Evolutionary conservation across 768 basidiomycete genomes (phyloP).

Genomic region (Serendipita sp.): DNA sequence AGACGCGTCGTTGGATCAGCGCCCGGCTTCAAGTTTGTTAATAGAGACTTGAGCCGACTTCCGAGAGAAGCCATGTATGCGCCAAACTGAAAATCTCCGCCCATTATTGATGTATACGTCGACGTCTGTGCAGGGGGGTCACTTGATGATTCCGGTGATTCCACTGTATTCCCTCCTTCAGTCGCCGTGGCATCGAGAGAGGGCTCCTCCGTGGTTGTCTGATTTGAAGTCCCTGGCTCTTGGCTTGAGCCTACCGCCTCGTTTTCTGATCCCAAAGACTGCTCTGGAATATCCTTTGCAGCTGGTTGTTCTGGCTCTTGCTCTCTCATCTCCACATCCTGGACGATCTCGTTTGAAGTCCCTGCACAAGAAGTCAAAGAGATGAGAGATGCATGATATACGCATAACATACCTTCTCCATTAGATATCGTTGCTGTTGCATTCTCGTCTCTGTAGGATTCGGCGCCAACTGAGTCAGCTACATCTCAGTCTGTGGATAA

Average conservation of each 20-base stretch:
- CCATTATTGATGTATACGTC: constrained; percentile 2
- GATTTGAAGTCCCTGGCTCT: neutral
- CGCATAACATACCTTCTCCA: neutral
- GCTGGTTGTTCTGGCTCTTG: neutral
- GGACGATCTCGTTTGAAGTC: no score
- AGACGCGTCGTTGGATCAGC: constrained; percentile 77
- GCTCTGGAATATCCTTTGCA: neutral
- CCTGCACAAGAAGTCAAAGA: neutral
- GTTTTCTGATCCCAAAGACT: neutral
- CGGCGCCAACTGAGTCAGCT: constrained; percentile 1
- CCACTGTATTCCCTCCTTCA: constrained; percentile 28
- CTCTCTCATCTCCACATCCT: no score
- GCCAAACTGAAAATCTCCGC: constrained; percentile 50
- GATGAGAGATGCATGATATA: neutral
- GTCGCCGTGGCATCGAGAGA: constrained; percentile 21
- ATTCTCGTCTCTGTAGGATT: neutral
- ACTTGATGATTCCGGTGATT: constrained; percentile 43
- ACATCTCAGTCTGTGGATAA: neutral
- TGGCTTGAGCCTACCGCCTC: neutral
- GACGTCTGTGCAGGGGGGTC: neutral
- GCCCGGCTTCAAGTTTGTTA: constrained; percentile 71
- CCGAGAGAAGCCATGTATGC: constrained; percentile 87
- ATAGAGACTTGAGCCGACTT: constrained; percentile 74
- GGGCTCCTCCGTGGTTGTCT: constrained; percentile 22
- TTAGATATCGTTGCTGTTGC: neutral